Evolutionary conservation across 177 flowering plant genomes (phyloP), one percentile per base, ranked within the genome.

Genomic region (Vitis hybrid): DNA sequence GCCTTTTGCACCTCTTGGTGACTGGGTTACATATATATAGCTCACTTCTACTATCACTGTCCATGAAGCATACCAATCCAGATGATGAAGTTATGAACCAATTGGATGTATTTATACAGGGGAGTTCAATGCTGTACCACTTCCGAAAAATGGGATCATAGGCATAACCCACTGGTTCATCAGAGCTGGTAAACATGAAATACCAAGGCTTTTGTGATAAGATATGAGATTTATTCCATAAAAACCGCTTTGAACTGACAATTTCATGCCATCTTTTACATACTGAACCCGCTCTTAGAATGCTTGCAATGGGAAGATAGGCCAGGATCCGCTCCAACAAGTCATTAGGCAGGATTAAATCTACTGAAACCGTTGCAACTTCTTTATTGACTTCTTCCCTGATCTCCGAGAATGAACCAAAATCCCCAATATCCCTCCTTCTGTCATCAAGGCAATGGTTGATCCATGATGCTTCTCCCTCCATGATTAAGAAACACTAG

Each of bases 231-330:
- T 74, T 79, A 63, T 87, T 86, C 91, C 93, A 92, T 31, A 86
- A 55, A 71, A 92, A 94, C 75, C 90, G 81, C 62, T 64, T 79
- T 14, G 97, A 90, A 56, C 77, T 79, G 8, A 91, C 88, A 15
- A 94, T 84, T 73, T 87, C 96, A n/a, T 83, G 76, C 99, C 99
- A 94, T 77, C 90, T 79, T 73, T 88, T 94, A 68, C 99, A 94
- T n/a, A 94, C 98, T 61, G 78, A 86, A 22, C 96, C 83, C 11
- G 90, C 95, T 76, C 96, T 82, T 50, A 94, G 85, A 26, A 94
- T 80, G 81, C 97, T 90, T 6, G 88, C 91, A 62, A 91, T 74
- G 1, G 98, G 99, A 21, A 94, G 92, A 78, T 64, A 81, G 0
- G 96, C 71, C 0, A 94, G 72, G 45, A 94, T 94, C 13, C 94